These are phyloP conservation scores for Pseudocercospora eumusae DNA, from an alignment of 2,329 filamentous ascomycete genomes.

Conservation along the genomic window DNA sequence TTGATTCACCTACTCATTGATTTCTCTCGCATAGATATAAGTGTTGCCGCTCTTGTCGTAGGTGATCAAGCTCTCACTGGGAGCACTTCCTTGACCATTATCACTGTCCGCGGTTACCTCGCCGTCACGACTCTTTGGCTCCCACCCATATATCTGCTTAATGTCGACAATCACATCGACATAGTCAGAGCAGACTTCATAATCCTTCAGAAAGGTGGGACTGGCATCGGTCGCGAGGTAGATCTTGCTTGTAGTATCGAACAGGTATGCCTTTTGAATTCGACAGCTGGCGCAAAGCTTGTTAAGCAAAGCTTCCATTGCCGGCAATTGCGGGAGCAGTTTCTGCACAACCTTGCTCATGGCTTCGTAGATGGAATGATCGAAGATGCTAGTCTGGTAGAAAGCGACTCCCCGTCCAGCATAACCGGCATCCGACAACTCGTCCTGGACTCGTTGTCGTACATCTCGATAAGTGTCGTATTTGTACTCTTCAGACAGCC, in stretches of 20 bases:
- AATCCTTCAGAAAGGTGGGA: slow-evolving; percentile 90
- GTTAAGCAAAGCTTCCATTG: slow-evolving; percentile 90
- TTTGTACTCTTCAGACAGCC: slow-evolving; percentile 94
- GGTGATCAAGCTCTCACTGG: slow-evolving; percentile 62
- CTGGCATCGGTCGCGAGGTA: slow-evolving; percentile 96
- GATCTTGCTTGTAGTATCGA: slow-evolving; percentile 96
- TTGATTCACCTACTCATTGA: slow-evolving; percentile 62
- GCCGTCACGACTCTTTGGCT: slow-evolving; percentile 15
- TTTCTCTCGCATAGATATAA: slow-evolving; percentile 65
- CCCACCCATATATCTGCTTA: slow-evolving; percentile 89
- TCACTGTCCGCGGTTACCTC: slow-evolving; percentile 10
- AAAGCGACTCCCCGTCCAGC: slow-evolving; percentile 93
- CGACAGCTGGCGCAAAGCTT: slow-evolving; percentile 90
- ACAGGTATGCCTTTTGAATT: slow-evolving; percentile 97
- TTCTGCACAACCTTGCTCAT: slow-evolving; percentile 99
- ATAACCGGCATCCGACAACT: slow-evolving; percentile 87
- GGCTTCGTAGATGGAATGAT: slow-evolving; percentile 96
- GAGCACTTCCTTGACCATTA: slow-evolving; percentile 2
- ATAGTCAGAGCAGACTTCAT: slow-evolving; percentile 98
- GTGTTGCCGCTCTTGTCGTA: slow-evolving; percentile 60
- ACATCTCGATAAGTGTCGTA: slow-evolving; percentile 96
- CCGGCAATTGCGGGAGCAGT: slow-evolving; percentile 87
- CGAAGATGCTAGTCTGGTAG: slow-evolving; percentile 96
- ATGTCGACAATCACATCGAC: slow-evolving; percentile 98
- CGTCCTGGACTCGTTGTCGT: slow-evolving; percentile 92